Conservation (phyloP, 139 green algal species). For the Astrephomene gubernaculifera region DNA sequence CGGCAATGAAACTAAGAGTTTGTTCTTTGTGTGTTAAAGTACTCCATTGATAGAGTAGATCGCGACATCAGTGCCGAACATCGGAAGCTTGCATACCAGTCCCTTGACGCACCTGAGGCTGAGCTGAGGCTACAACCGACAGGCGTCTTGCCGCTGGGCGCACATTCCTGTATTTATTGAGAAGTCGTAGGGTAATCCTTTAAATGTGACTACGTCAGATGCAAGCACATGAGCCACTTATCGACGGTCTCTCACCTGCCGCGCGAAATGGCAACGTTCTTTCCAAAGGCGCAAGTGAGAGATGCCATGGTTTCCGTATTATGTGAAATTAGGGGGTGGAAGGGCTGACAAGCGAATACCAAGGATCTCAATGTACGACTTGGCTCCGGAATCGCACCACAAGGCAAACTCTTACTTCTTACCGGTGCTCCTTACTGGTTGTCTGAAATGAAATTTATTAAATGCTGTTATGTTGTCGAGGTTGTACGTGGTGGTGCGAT, state of each 20-base stretch:
- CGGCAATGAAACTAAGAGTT: background rate
- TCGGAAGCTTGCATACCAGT: background rate
- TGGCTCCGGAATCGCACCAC: no score
- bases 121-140: slow-evolving; percentile 29
- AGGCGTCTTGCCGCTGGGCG: slow-evolving; percentile 1
- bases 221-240: slow-evolving; percentile 2
- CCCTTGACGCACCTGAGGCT: background rate
- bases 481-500: no score
- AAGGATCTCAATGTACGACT: no score
- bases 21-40: background rate
- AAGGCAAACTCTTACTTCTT: no score
- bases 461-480: no score
- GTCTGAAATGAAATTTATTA: no score
- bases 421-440: no score
- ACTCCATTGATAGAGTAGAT: background rate
- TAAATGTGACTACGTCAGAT: background rate
- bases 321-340: background rate
- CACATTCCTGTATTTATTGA: background rate
- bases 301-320: slow-evolving; percentile 26
- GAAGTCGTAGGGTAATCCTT: no score
- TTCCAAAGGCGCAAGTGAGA: background rate
- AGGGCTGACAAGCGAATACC: no score
- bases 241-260: background rate
- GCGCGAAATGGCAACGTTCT: slow-evolving; percentile 8
- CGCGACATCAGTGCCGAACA: background rate